Percentiles rank a stretch among this genome's conserved stretches.
Conservation (phyloP, 306 rosid genomes). For the Cucumis cinereus region DNA sequence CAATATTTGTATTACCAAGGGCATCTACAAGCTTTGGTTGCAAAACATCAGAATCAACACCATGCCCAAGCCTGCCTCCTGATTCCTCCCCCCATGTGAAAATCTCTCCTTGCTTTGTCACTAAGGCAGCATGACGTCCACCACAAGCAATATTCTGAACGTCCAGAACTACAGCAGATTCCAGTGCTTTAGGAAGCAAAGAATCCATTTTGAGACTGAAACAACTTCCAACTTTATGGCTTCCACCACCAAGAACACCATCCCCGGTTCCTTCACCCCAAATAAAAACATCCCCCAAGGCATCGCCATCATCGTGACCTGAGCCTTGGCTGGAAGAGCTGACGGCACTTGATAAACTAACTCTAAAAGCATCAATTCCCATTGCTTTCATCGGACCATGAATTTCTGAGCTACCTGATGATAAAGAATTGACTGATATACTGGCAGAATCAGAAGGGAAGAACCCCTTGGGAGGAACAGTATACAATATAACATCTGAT, state of each 20-base stretch:
- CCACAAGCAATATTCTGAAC: constrained; percentile 95
- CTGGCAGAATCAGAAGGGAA: constrained; percentile 91
- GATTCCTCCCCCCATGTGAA: constrained; percentile 99
- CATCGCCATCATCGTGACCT: constrained; percentile 99
- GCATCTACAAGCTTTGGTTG: constrained; percentile 93
- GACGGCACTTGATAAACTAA: constrained; percentile 93
- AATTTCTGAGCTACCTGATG: constrained; percentile 96
- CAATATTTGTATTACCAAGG: constrained; percentile 72
- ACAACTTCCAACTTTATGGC: constrained; percentile 64
- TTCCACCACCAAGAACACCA: constrained; percentile 90
- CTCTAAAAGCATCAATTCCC: constrained; percentile 93
- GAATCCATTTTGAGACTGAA: constrained; percentile 67
- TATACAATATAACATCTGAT: constrained; percentile 68
- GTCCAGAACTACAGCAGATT: constrained; percentile 87
- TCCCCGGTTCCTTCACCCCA: constrained; percentile 99
- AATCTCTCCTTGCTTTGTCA: constrained; percentile 91
- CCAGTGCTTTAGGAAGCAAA: constrained; percentile 81
- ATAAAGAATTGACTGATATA: constrained; percentile 80
- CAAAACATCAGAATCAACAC: constrained; percentile 85
- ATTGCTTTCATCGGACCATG: constrained; percentile 86
- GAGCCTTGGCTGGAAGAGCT: constrained; percentile 99
- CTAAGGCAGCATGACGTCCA: constrained; percentile 87
- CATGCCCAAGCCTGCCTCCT: constrained; percentile 99
- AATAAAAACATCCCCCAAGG: constrained; percentile 92
- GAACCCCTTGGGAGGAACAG: constrained; percentile 83